Evolutionary conservation across 257 asterid genomes (phyloP).

Genomic region (Solanum arcanum): DNA sequence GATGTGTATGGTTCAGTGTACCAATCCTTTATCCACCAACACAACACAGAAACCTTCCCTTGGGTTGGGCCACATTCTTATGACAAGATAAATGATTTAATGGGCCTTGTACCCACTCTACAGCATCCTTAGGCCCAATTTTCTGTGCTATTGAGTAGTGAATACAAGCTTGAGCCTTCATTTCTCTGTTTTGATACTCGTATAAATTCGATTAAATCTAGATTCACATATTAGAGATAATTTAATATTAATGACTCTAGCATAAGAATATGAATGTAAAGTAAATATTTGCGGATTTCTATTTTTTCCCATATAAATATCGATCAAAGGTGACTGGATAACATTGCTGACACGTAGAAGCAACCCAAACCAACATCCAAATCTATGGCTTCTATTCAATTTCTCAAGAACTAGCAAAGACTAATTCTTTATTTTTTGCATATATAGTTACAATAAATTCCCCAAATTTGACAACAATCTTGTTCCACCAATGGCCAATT

Average conservation of each 20-base stretch:
- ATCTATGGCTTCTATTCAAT: conserved; percentile 20
- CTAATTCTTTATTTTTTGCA: neutral
- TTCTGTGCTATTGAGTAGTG: neutral
- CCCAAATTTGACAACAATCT: neutral
- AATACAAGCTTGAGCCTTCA: neutral
- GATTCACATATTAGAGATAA: too few species aligned
- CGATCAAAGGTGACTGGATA: conserved; percentile 21
- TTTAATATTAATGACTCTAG: too few species aligned
- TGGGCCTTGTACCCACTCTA: neutral
- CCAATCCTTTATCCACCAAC: neutral
- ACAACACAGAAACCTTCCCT: neutral
- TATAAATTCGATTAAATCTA: too few species aligned
- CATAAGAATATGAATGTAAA: too few species aligned
- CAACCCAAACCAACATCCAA: conserved; percentile 29
- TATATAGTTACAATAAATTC: neutral
- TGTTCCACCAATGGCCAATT: conserved; percentile 19
- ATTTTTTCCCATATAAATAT: neutral
- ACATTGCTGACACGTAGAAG: conserved; percentile 38
- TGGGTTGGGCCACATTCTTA: neutral
- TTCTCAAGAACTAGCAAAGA: neutral
- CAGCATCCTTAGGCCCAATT: neutral
- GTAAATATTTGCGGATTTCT: neutral
- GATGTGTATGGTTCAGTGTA: neutral
- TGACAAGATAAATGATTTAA: neutral
- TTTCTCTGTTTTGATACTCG: too few species aligned